A percentile compares a stretch with the other conserved stretches of the same genome.
Conservation (phyloP, 164 flowering plant species). For the Amborella trichopoda region DNA sequence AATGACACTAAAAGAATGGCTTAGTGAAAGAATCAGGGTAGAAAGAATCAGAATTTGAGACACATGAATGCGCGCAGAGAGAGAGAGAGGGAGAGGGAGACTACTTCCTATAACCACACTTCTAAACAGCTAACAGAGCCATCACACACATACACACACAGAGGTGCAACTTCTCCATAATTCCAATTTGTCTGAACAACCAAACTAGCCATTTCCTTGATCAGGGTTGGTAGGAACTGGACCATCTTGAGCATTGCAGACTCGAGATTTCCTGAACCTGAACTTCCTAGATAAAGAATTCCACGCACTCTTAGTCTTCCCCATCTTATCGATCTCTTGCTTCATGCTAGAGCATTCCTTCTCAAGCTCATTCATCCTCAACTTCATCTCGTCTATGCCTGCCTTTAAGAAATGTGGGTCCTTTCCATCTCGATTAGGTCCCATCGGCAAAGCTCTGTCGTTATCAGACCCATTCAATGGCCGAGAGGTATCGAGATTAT, state of each 20-base stretch:
- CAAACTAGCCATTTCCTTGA: conserved; percentile 3
- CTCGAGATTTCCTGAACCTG: conserved; percentile 18
- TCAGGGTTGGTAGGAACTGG: conserved; percentile 3
- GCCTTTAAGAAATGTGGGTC: background rate
- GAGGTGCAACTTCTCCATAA: no score
- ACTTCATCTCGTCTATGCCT: conserved; percentile 27
- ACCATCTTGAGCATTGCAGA: conserved; percentile 9
- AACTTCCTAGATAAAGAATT: conserved; percentile 26
- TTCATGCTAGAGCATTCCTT: conserved; percentile 52
- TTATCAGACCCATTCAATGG: conserved; percentile 13
- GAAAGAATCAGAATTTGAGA: no score
- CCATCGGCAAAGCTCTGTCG: background rate
- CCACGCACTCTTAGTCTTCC: conserved; percentile 44
- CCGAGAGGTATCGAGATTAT: conserved; percentile 34
- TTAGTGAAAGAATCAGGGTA: no score
- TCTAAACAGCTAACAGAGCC: no score
- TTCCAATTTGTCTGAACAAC: no score
- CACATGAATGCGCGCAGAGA: no score
- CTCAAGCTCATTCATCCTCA: conserved; percentile 48
- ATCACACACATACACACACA: no score
- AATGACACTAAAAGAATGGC: no score
- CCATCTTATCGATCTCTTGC: conserved; percentile 38
- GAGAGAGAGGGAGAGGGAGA: no score
- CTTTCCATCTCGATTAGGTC: background rate
- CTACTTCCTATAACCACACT: no score